Percentiles rank a stretch among this genome's conserved stretches.
Conservation (phyloP, 2,329 filamentous ascomycete species). For the Albifimbria verrucaria region DNA sequence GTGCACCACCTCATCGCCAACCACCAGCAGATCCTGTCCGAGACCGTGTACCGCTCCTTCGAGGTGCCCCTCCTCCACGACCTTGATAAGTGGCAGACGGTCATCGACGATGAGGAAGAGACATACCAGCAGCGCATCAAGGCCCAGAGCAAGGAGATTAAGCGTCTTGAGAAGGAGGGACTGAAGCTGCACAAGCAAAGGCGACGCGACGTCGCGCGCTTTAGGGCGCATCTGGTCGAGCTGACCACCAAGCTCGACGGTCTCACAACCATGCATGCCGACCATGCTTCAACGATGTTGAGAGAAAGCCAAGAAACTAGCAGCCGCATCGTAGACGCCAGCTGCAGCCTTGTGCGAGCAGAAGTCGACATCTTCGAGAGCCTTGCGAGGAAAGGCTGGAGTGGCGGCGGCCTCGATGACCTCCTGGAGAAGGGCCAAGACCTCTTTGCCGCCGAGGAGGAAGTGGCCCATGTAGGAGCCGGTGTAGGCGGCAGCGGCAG, state of each 20-base stretch:
- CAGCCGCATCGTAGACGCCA: constrained; percentile 58
- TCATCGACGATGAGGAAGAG: constrained; percentile 63
- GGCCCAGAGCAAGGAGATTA: constrained; percentile 57
- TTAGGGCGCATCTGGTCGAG: constrained; percentile 61
- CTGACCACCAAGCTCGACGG: constrained; percentile 61
- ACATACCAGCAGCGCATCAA: constrained; percentile 54
- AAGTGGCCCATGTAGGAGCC: constrained; percentile 26
- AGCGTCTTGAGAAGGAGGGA: constrained; percentile 62
- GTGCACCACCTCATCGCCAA: constrained; percentile 67
- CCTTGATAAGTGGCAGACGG: constrained; percentile 60
- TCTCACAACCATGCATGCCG: constrained; percentile 56
- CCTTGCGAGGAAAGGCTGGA: constrained; percentile 65
- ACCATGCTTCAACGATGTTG: constrained; percentile 57
- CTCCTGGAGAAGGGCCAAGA: constrained; percentile 62
- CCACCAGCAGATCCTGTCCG: constrained; percentile 66
- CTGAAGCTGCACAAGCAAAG: constrained; percentile 59
- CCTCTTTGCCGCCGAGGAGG: constrained; percentile 49
- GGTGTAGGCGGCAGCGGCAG: constrained; percentile 28
- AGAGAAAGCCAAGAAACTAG: constrained; percentile 65
- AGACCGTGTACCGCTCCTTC: constrained; percentile 66
- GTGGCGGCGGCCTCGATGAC: constrained; percentile 63
- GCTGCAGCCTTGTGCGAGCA: constrained; percentile 62
- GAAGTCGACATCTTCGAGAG: constrained; percentile 70
- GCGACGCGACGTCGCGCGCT: constrained; percentile 57
- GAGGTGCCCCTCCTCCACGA: constrained; percentile 69